Base-by-base conservation (phyloP, 306 rosid species). In the Oemleria cerasiformis region DNA sequence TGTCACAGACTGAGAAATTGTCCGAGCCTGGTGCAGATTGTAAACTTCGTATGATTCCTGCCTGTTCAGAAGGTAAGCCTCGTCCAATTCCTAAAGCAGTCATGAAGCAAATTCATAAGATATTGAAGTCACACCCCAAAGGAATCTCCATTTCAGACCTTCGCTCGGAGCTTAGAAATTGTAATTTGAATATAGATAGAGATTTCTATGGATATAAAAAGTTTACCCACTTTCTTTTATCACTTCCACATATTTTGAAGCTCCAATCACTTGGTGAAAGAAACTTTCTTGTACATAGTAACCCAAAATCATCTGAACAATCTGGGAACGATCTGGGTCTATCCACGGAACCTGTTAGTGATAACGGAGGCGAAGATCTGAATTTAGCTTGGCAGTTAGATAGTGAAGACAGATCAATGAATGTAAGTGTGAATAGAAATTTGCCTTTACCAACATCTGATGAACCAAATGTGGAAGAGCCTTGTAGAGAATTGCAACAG, bases 91-190 rank as follows among this genome's bases (percentile, higher is more conserved):
- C 92, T 42, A 76, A 66, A 56, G 44, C 45, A 30, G 71, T 87
- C 58, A 7, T 62, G 64, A 80, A 48, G 78, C 65, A 55, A 51
- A 68, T 91, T 72, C 79, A 44, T 23, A 2, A 16, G 49, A 41
- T 91, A 79, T 70, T 93, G 82, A 76, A 55, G 38, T 76, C 56
- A 56, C 63, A 84, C 65, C 92, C 95, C n/a, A 77, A 83, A 68
- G 99, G 97, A 50, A 68, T 94, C 20, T 14, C 75, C 58, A 56
- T 78, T 25, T 1, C 19, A 9, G 88, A 85, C 9, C 80, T 94
- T 75, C 90, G 83, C 36, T 6, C 21, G 12, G 82, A 76, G 76
- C 83, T 91, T 77, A 55, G 15, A 47, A 81, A 78, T 66, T 17
- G 40, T 73, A 50, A 72, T 59, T 67, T 79, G 69, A 5, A 4